Percentiles rank a stretch among this genome's conserved stretches.
These are phyloP conservation scores for Fusarium mangiferae DNA, from an alignment of 2,329 filamentous ascomycete genomes.

Conservation along the genomic window DNA sequence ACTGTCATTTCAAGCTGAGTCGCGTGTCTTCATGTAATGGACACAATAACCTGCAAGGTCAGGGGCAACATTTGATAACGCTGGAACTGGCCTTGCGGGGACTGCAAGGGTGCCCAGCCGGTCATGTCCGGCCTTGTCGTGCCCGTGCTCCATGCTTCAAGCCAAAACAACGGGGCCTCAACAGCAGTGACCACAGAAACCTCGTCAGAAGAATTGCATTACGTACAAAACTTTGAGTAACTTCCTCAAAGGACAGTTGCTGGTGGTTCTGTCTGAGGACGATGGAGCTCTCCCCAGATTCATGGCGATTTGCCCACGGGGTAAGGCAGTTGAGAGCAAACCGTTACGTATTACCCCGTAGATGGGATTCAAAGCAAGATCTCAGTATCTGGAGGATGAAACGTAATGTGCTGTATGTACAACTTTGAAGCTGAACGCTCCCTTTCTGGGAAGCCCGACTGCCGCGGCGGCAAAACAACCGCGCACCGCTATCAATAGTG, in stretches of 20 bases:
- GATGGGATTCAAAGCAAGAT: slow-evolving; percentile 30
- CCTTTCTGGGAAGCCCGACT: slow-evolving; percentile 23
- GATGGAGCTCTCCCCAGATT: slow-evolving; percentile 43
- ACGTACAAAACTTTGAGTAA: slow-evolving; percentile 41
- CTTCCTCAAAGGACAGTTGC: slow-evolving; percentile 17
- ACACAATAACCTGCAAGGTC: slow-evolving; percentile 14
- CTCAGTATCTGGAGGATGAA: slow-evolving; percentile 12
- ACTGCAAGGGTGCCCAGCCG: slow-evolving; percentile 31
- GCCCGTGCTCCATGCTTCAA: slow-evolving; percentile 16
- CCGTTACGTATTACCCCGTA: slow-evolving; percentile 42
- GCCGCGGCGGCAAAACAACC: slow-evolving; percentile 30
- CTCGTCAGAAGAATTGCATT: slow-evolving; percentile 32
- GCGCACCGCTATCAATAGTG: slow-evolving; percentile 24
- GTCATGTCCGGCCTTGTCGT: slow-evolving; percentile 38
- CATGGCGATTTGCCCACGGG: slow-evolving; percentile 36
- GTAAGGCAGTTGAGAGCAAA: slow-evolving; percentile 36
- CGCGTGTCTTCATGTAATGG: background rate
- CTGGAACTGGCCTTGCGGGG: slow-evolving; percentile 23
- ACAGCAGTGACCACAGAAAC: slow-evolving; percentile 19
- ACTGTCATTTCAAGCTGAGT: background rate
- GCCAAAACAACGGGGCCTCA: slow-evolving; percentile 29
- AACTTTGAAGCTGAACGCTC: background rate
- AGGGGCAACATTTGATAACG: slow-evolving; percentile 25
- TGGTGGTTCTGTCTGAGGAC: slow-evolving; percentile 9
- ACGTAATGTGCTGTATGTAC: background rate